phyloP scores from a whole-genome alignment of 2,329 filamentous ascomycete genomes.

The Ophiobolus disseminans region DNA sequence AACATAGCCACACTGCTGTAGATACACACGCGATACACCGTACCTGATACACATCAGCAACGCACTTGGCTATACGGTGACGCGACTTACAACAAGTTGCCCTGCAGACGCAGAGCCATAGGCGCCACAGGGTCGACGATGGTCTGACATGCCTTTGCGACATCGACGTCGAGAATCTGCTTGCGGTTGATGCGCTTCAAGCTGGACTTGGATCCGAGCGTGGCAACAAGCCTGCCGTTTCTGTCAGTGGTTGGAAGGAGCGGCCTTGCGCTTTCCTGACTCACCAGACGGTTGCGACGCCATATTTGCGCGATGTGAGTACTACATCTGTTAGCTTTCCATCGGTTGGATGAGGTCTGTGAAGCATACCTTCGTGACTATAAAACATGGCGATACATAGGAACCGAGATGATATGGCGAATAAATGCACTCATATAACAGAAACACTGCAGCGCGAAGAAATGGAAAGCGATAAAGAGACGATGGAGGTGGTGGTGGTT shows the following conservation, averaged over 20 bases:
- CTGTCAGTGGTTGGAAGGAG: conserved; percentile 28
- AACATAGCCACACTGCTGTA: conserved; percentile 86
- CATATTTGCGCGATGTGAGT: conserved; percentile 84
- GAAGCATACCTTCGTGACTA: conserved; percentile 81
- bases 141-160: conserved; percentile 85
- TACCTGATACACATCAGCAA: conserved; percentile 37
- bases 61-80: background rate
- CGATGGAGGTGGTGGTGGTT: background rate
- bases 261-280: conserved; percentile 29
- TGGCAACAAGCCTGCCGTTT: conserved; percentile 80
- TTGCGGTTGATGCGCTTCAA: conserved; percentile 80
- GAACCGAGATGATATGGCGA: conserved; percentile 10
- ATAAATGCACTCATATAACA: conserved; percentile 6
- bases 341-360: conserved; percentile 3
- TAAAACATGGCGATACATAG: conserved; percentile 76
- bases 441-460: conserved; percentile 2
- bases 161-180: conserved; percentile 85
- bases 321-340: conserved; percentile 57
- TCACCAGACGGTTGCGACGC: conserved; percentile 93
- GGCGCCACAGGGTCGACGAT: conserved; percentile 86
- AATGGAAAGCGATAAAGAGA: background rate
- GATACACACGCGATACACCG: conserved; percentile 83
- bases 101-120: conserved; percentile 87
- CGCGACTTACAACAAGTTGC: conserved; percentile 74
- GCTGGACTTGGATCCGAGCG: conserved; percentile 75